A percentile compares a stretch with the other conserved stretches of the same genome.
Conservation (phyloP, 305 asterid species). For the Solanum hybrid region DNA sequence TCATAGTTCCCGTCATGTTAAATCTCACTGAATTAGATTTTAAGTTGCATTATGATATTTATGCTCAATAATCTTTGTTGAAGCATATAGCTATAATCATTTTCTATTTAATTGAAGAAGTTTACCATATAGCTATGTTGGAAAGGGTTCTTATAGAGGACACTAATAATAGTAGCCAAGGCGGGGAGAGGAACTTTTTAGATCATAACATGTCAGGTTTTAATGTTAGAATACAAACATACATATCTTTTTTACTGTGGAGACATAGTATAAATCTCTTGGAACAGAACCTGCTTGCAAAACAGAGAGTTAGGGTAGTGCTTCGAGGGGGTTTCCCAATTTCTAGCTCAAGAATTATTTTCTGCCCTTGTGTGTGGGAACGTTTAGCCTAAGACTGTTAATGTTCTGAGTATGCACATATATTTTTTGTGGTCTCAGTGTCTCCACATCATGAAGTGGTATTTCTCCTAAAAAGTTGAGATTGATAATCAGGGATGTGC, state of each 20-base stretch:
- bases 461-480: not conserved
- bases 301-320: not conserved
- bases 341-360: not conserved
- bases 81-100: no score
- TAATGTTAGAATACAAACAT: not conserved
- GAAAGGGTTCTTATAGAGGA: no score
- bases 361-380: not conserved
- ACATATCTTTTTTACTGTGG: not conserved
- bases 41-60: no score
- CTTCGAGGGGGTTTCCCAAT: not conserved
- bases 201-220: not conserved
- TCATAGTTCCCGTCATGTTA: no score
- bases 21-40: no score
- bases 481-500: not conserved
- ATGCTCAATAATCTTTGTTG: no score
- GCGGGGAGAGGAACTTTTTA: no score
- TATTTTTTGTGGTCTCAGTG: not conserved
- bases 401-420: not conserved
- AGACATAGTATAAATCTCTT: not conserved
- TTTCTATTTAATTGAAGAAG: no score
- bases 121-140: no score
- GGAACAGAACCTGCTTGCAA: not conserved
- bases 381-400: not conserved
- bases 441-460: conserved; percentile 1
- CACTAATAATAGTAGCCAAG: no score